Base-by-base conservation (phyloP, 768 basidiomycete species). In the Lepiota brunneoincarnata region DNA sequence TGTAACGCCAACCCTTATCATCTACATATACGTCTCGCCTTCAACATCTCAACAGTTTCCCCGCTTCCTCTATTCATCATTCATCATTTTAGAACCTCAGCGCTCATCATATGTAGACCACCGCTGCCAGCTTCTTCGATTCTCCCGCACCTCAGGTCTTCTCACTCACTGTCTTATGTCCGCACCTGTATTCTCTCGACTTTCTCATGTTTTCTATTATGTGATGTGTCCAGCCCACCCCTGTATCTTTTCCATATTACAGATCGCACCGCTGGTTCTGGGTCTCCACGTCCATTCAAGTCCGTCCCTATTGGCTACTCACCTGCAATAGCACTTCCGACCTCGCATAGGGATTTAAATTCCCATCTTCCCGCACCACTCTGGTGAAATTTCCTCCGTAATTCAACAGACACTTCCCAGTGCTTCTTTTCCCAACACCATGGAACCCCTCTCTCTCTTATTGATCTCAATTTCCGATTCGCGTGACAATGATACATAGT, bases 1-100 rank as follows among this genome's bases (percentile, higher is more conserved):
- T 72, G 58, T 71, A 69, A 57, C 42, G 51, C 18, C 34, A 39
- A 26, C 51, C 35, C 48, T 45, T 45, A 56, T 34, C 54, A 37
- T 51, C 17, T 43, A 39, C n/a, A 14, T 24, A 47, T 42, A 45
- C 43, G 58, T 57, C 59, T 61, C 58, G 61, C 62, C 58, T 44
- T 23, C 15, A n/a, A 23, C 37, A 18, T 24, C 6, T n/a, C 34
- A n/a, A 24, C 14, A 31, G 31, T 31, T 31, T 31, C 11, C 31
- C 31, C 31, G 31, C 14, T 24, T 38, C 53, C 37, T 48, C 45
- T 14, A 50, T 50, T 26, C 49, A 46, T 49, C 55, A 20, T 58
- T 42, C 48, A 11, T 59, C 58, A 15, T 64, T 31, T 61, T 54
- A 54, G 53, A 54, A 40, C 41, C n/a, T 21, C 24, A 23, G 31